These are phyloP conservation scores for Xerocomus amazonicus DNA, from an alignment of 1,284 basidiomycete species.

Conservation along the genomic window DNA sequence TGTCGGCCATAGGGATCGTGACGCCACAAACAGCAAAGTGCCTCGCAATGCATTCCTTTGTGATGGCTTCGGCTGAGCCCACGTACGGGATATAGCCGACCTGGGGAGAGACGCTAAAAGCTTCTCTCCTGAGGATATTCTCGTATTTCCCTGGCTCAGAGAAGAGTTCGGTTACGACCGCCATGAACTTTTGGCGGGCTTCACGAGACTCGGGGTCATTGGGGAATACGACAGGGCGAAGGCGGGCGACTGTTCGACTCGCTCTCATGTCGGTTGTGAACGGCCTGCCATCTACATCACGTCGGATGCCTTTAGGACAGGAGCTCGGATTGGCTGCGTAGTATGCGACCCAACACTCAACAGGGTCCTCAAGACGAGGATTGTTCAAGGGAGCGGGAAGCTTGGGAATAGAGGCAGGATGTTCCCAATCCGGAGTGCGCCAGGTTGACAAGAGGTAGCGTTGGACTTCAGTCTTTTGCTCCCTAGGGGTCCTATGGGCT, in stretches of 20 bases:
- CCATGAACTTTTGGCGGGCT: constrained; percentile 38
- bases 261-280: constrained; percentile 41
- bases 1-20: constrained; percentile 33
- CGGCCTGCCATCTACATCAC: constrained; percentile 35
- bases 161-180: constrained; percentile 37
- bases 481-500: constrained; percentile 36
- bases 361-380: constrained; percentile 42
- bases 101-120: constrained; percentile 36
- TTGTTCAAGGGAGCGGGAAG: constrained; percentile 35
- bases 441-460: constrained; percentile 36
- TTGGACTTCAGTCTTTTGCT: constrained; percentile 38
- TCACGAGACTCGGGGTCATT: constrained; percentile 31
- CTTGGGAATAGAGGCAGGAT: constrained; percentile 26
- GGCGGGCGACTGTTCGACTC: constrained; percentile 41
- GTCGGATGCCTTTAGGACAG: constrained; percentile 45
- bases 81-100: constrained; percentile 26
- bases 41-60: constrained; percentile 30
- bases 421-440: constrained; percentile 37
- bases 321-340: constrained; percentile 39
- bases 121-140: constrained; percentile 33
- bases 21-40: constrained; percentile 42
- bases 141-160: constrained; percentile 34
- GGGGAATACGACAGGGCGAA: constrained; percentile 36
- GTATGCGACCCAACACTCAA: constrained; percentile 43
- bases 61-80: constrained; percentile 25